Evolutionary conservation across 441 rosid genomes (phyloP), one percentile per base, ranked within the genome.

Genomic region (Omphalea diandra): DNA sequence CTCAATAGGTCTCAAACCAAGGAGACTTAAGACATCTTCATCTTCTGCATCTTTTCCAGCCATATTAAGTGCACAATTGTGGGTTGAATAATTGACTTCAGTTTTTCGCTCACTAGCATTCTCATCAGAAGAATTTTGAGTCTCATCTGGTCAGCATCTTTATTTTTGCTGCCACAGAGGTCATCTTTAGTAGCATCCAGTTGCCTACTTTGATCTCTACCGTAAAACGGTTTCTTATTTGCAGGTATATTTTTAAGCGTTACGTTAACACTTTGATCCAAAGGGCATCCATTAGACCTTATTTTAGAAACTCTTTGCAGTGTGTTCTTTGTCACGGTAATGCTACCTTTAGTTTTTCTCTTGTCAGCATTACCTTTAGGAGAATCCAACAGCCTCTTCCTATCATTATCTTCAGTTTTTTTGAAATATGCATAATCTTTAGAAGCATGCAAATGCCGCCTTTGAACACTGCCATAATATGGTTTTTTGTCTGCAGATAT

Each of bases 251-350:
- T 41, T 43, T 72, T 55, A 46, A 75, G 69, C 58, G 71, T 58
- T 60, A 75, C 65, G 47, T 75, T 50, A 57, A 52, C 18, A 62
- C 68, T 70, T 67, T 46, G 72, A 52, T 63, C 47, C 65, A 74
- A 24, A 73, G 43, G 7, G 44, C 18, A 40, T 35, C 27, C 24
- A 59, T 69, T 36, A 47, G 27, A 59, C 36, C 29, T 47, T 5
- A 46, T 22, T 15, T 33, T 58, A 17, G 6, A 59, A 60, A 32
- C 49, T 59, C 2, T 43, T 18, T 59, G 65, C 58, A 17, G 11
- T 17, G 24, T 11, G 20, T 24, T 59, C 66, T 49, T 36, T 26
- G 35, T 60, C n/a, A 22, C 10, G 18, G 38, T 14, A 35, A 40
- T 36, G 41, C 3, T 67, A 60, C 8, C 38, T 53, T 60, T 36